Percentiles rank a stretch among this genome's conserved stretches.
Conservation (phyloP, 78 protist species). For the Thecamonas trahens region DNA sequence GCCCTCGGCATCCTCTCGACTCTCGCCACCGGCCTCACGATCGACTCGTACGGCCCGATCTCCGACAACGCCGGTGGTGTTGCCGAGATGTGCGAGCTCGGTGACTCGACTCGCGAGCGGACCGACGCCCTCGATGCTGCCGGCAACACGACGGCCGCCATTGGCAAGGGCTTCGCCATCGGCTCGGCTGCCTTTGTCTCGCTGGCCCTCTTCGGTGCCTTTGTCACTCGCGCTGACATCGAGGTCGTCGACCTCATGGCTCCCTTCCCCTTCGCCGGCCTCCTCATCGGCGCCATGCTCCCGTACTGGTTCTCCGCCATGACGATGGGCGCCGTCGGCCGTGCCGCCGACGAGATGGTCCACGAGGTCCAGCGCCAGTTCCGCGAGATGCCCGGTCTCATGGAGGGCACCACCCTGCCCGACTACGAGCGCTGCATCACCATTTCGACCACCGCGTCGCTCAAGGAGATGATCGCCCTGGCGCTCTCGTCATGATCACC, state of each 20-base stretch:
- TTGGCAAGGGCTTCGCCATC: slow-evolving; percentile 71
- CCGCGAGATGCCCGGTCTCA: slow-evolving; percentile 19
- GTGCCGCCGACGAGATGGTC: slow-evolving; percentile 58
- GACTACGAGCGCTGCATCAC: slow-evolving; percentile 40
- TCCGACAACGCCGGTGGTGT: slow-evolving; percentile 72
- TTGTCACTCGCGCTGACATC: slow-evolving; percentile 8
- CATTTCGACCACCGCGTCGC: slow-evolving; percentile 46
- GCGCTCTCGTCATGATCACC: slow-evolving; percentile 36
- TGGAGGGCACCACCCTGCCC: slow-evolving; percentile 17
- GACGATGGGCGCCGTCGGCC: slow-evolving; percentile 61
- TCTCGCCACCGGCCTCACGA: slow-evolving; percentile 45
- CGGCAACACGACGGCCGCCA: slow-evolving; percentile 77
- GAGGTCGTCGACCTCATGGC: slow-evolving; percentile 22
- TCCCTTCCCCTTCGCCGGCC: slow-evolving; percentile 28
- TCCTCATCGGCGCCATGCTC: slow-evolving; percentile 60
- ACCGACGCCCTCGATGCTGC: slow-evolving; percentile 68
- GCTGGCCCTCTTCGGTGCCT: slow-evolving; percentile 60
- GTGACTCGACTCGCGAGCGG: slow-evolving; percentile 24
- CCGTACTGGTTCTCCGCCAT: slow-evolving; percentile 65
- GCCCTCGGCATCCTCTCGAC: slow-evolving; percentile 64
- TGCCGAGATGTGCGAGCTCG: slow-evolving; percentile 46
- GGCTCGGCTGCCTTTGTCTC: slow-evolving; percentile 60
- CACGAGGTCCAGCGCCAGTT: slow-evolving; percentile 55
- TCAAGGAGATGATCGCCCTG: slow-evolving; percentile 47
- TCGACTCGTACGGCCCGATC: slow-evolving; percentile 64